phyloP scores from a whole-genome alignment of 495 filamentous ascomycete species.

The Echria macrotheca region DNA sequence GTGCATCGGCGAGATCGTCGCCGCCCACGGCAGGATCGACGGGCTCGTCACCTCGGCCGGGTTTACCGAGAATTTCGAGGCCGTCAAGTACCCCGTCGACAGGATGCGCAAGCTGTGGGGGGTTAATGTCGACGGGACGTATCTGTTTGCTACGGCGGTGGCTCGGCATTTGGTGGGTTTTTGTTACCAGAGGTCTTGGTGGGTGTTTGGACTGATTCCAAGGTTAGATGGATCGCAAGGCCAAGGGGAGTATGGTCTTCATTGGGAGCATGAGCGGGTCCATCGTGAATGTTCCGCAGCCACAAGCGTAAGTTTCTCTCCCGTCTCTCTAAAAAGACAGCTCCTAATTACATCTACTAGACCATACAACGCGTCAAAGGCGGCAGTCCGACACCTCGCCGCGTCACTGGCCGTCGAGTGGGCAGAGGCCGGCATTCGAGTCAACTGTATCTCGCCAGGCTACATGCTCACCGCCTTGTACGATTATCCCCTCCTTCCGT shows the following conservation, averaged over 20 bases:
- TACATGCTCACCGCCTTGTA: constrained; percentile 94
- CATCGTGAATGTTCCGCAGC: constrained; percentile 92
- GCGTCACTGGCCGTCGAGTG: constrained; percentile 82
- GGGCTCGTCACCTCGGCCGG: constrained; percentile 92
- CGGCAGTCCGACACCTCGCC: constrained; percentile 78
- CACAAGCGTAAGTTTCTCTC: constrained; percentile 56
- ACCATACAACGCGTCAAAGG: constrained; percentile 87
- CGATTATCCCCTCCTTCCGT: constrained; percentile 23
- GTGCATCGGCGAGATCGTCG: constrained; percentile 62
- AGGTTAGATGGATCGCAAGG: constrained; percentile 63
- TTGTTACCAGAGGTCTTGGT: neutral
- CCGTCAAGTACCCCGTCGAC: constrained; percentile 80
- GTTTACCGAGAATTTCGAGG: constrained; percentile 93
- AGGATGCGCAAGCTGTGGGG: constrained; percentile 87
- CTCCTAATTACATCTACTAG: constrained; percentile 18
- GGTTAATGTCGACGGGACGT: constrained; percentile 93
- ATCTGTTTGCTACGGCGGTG: constrained; percentile 76
- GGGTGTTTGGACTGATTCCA: neutral
- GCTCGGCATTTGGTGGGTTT: constrained; percentile 66
- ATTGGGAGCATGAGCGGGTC: constrained; percentile 91
- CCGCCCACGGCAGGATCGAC: constrained; percentile 75
- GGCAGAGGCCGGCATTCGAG: constrained; percentile 76
- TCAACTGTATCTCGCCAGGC: constrained; percentile 87
- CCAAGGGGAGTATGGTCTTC: constrained; percentile 81
- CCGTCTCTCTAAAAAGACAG: neutral